Evolutionary conservation across 345 rosid genomes (phyloP), one percentile per base, ranked within the genome.

Genomic region (Acer negundo): DNA sequence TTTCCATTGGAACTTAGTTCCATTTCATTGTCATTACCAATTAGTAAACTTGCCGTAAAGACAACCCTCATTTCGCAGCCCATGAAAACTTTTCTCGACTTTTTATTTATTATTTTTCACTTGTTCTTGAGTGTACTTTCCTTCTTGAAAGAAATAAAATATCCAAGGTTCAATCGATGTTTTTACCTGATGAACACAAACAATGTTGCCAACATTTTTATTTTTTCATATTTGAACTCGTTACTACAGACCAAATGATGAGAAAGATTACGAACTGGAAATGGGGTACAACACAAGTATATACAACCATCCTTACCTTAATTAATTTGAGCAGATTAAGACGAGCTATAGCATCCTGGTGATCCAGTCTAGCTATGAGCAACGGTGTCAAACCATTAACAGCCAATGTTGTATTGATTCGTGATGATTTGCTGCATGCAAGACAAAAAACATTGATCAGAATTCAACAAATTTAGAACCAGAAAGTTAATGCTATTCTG

Each of bases 311-410:
- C 16, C 75, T 62, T 13, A 90, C 99, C 99, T 91, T 96, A 76
- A 96, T 96, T 77, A 96, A 84, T 84, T 96, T 96, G 53, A 96
- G 90, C 78, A 96, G 91, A 82, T 91, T 96, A 70, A 96, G 95
- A 70, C 98, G 97, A 75, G 97, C 98, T 78, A 96, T 92, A 10
- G 98, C 99, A 87, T 96, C 99, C 82, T 90, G 99, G 75, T 96
- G 97, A 82, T 96, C 95, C 82, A 96, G 86, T 83, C 97, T 92
- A 59, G 91, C 84, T 42, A 96, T 87, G 3, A 96, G 95, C 79
- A 96, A 83, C 1, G 98, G 95, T 9, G 99, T 96, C 89, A 96
- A 87, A 62, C 99, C 99, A 83, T 92, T 94, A 26, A 94, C 98
- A 80, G 99, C 99, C 83, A 96, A 81, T 10, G 97, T 92, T 66